phyloP scores from a whole-genome alignment of 768 basidiomycete genomes.

The Leucocoprinus sp. region DNA sequence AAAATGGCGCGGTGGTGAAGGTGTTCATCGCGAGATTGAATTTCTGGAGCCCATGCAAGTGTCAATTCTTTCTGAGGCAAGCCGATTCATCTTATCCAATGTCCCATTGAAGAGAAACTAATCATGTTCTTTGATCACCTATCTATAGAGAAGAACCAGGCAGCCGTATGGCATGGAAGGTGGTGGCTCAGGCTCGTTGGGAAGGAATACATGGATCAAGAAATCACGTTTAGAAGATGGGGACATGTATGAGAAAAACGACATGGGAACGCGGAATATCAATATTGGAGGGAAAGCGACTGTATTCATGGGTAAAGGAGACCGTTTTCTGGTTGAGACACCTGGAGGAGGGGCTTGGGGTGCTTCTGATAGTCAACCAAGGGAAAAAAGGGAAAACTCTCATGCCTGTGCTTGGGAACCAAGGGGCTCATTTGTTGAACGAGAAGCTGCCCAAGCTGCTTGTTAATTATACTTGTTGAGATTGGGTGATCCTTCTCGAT shows the following conservation, averaged over 20 bases:
- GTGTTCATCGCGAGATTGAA: constrained; percentile 78
- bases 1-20: constrained; percentile 74
- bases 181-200: constrained; percentile 61
- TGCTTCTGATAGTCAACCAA: constrained; percentile 18
- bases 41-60: constrained; percentile 77
- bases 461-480: constrained; percentile 29
- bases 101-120: background rate
- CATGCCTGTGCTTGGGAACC: constrained; percentile 54
- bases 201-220: constrained; percentile 87
- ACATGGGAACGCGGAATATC: constrained; percentile 43
- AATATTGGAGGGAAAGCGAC: constrained; percentile 89
- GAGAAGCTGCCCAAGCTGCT: constrained; percentile 53
- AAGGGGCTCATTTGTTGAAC: constrained; percentile 61
- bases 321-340: constrained; percentile 73
- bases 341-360: constrained; percentile 94
- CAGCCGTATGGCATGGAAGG: constrained; percentile 85
- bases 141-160: constrained; percentile 65
- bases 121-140: background rate
- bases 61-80: constrained; percentile 80
- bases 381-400: constrained; percentile 18
- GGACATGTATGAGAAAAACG: constrained; percentile 38
- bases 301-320: constrained; percentile 83
- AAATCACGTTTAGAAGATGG: constrained; percentile 56
- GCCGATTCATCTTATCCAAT: background rate
- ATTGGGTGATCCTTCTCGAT: background rate